Evolutionary conservation across 2,329 filamentous ascomycete genomes (phyloP).

Genomic region (Gnomoniopsis smithogilvyi): DNA sequence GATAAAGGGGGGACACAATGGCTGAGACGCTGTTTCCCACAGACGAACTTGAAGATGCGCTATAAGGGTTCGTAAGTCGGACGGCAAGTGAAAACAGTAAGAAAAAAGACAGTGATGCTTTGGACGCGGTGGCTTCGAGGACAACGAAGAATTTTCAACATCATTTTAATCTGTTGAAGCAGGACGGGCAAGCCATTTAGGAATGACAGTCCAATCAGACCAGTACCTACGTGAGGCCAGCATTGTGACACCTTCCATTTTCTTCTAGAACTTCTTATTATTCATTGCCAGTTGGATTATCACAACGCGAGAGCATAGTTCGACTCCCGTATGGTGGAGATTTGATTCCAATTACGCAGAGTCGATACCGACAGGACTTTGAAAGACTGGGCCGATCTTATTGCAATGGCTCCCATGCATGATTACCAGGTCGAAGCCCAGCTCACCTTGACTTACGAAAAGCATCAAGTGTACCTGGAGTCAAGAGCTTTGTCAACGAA

Average conservation of each 20-base stretch:
- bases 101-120: background rate
- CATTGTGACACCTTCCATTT: background rate
- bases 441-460: constrained; percentile 4
- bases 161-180: background rate
- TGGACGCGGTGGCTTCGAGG: constrained; percentile 1
- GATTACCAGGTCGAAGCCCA: background rate
- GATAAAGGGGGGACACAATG: constrained; percentile 7
- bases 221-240: background rate
- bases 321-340: too few relatives aligned
- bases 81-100: background rate
- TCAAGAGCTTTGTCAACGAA: constrained; percentile 2
- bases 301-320: too few relatives aligned
- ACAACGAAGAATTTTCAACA: background rate
- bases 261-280: background rate
- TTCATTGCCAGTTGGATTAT: too few relatives aligned
- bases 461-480: constrained; percentile 4
- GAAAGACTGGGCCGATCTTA: background rate
- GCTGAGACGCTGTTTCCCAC: background rate
- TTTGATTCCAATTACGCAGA: background rate
- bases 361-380: background rate
- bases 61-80: background rate
- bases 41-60: background rate
- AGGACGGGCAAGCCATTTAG: background rate
- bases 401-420: background rate
- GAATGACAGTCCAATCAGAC: background rate